These are phyloP conservation scores for Capsella rubella DNA, from an alignment of 441 rosid species.

Conservation along the genomic window DNA sequence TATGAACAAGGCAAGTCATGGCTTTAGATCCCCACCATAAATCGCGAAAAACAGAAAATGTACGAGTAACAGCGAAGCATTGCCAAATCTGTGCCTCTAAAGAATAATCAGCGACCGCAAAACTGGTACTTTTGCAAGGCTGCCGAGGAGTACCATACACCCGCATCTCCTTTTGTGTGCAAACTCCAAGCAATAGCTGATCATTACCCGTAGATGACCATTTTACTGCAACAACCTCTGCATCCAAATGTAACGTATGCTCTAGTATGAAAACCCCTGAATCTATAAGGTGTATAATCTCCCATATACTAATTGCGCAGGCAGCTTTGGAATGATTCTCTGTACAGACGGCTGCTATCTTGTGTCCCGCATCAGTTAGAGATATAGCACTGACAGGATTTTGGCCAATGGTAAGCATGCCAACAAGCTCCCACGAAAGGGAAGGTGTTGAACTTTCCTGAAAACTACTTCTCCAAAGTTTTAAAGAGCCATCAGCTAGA, in stretches of 20 bases:
- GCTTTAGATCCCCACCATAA: constrained; percentile 78
- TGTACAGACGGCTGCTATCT: constrained; percentile 70
- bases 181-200: constrained; percentile 79
- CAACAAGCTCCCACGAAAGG: constrained; percentile 80
- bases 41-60: constrained; percentile 60
- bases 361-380: constrained; percentile 72
- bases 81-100: constrained; percentile 60
- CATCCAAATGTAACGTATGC: constrained; percentile 61
- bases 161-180: constrained; percentile 72
- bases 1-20: constrained; percentile 66
- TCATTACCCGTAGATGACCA: constrained; percentile 81
- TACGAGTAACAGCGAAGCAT: constrained; percentile 72
- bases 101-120: constrained; percentile 49
- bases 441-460: constrained; percentile 48
- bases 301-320: constrained; percentile 71
- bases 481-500: constrained; percentile 80
- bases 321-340: constrained; percentile 47
- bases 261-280: constrained; percentile 78
- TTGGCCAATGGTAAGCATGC: constrained; percentile 66
- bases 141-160: constrained; percentile 65
- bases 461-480: constrained; percentile 77
- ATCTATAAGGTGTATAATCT: constrained; percentile 60
- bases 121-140: constrained; percentile 54
- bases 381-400: constrained; percentile 65
- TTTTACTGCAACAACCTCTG: constrained; percentile 61